phyloP scores from a whole-genome alignment of 2,329 filamentous ascomycete genomes.

The Talaromyces marneffei region DNA sequence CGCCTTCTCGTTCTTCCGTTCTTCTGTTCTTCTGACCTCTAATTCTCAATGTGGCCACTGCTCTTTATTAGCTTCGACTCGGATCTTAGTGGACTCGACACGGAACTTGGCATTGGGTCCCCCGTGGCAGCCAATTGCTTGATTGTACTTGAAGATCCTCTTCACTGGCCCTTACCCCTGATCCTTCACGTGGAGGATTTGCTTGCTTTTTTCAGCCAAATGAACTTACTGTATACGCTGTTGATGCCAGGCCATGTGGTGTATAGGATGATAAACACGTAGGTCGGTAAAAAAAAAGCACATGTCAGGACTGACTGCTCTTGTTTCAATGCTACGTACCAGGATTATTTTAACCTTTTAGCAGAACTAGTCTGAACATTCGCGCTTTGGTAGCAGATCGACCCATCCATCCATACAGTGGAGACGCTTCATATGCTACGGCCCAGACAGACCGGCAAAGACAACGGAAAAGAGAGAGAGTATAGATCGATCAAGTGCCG shows the following conservation, averaged over 20 bases:
- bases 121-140: neutral
- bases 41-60: neutral
- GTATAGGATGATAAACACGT: neutral
- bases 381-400: neutral
- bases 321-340: neutral
- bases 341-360: constrained; percentile 7
- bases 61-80: neutral
- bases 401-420: neutral
- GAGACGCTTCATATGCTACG: neutral
- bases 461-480: neutral
- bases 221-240: too few species aligned
- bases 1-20: neutral
- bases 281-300: neutral
- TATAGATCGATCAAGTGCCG: neutral
- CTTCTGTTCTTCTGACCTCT: neutral
- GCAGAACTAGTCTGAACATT: neutral
- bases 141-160: neutral
- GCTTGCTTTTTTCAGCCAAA: neutral
- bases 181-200: neutral
- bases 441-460: neutral
- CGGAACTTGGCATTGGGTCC: neutral
- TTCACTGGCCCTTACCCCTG: neutral
- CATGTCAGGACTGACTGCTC: neutral
- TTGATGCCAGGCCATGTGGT: neutral
- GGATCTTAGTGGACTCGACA: neutral